These are phyloP conservation scores for Quercus alba DNA, from an alignment of 306 rosid genomes.

Conservation along the genomic window DNA sequence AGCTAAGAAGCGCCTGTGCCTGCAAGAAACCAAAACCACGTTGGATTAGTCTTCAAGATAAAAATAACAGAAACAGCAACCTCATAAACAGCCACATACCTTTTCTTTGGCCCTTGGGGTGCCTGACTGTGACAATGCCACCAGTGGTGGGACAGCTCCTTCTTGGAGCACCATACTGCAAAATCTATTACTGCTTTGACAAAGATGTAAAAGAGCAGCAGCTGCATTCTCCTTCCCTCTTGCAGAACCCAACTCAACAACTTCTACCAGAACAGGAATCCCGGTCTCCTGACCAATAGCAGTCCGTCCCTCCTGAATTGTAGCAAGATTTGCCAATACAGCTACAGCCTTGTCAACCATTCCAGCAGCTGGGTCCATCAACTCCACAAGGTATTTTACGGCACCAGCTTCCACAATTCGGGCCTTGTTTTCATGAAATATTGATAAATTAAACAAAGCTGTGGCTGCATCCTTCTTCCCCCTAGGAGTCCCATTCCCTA, in stretches of 20 bases:
- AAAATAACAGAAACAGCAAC: conserved; percentile 10
- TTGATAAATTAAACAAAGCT: conserved; percentile 91
- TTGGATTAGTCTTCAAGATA: not conserved
- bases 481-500: conserved; percentile 91
- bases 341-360: conserved; percentile 99
- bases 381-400: conserved; percentile 86
- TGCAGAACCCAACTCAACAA: conserved; percentile 92
- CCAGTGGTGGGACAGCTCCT: conserved; percentile 96
- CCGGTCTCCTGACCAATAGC: conserved; percentile 81
- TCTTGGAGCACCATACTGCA: conserved; percentile 78
- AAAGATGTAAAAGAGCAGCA: conserved; percentile 86
- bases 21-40: conserved; percentile 33
- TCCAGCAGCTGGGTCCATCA: conserved; percentile 98
- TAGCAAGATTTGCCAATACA: conserved; percentile 88
- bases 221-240: conserved; percentile 99
- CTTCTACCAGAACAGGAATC: conserved; percentile 92
- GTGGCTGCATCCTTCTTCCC: conserved; percentile 99
- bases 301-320: conserved; percentile 77
- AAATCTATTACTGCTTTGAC: conserved; percentile 48
- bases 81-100: conserved; percentile 34
- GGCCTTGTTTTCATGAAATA: conserved; percentile 77
- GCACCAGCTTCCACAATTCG: conserved; percentile 95
- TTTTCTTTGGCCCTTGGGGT: conserved; percentile 96
- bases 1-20: conserved; percentile 95
- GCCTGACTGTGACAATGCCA: conserved; percentile 85